Conservation (phyloP, 2,329 filamentous ascomycete species). For the Teratosphaeria epicoccoides region DNA sequence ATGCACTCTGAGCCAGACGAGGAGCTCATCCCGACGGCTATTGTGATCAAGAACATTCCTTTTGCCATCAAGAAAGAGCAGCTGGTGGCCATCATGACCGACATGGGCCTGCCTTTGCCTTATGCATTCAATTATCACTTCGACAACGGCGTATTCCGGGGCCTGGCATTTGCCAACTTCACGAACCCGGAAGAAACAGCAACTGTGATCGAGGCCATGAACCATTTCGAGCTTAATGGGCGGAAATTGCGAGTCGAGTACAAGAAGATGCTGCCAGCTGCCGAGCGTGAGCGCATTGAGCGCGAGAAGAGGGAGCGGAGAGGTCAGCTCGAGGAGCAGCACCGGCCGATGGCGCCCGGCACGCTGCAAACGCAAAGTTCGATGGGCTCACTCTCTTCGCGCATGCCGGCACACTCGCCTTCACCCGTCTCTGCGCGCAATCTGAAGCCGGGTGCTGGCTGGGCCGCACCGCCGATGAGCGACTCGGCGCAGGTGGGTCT, state of each 20-base stretch:
- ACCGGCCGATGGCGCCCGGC: slow-evolving; percentile 56
- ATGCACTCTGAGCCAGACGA: slow-evolving; percentile 52
- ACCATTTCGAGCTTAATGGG: slow-evolving; percentile 90
- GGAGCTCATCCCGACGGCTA: slow-evolving; percentile 93
- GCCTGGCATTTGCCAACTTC: slow-evolving; percentile 95
- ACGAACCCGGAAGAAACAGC: slow-evolving; percentile 90
- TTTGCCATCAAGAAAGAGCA: slow-evolving; percentile 98
- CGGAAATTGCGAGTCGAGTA: slow-evolving; percentile 94
- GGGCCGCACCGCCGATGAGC: slow-evolving; percentile 6
- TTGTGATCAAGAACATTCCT: slow-evolving; percentile 99
- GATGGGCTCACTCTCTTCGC: slow-evolving; percentile 63
- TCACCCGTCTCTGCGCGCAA: slow-evolving; percentile 54
- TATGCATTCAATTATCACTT: slow-evolving; percentile 99
- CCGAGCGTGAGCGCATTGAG: slow-evolving; percentile 90
- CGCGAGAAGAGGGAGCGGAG: slow-evolving; percentile 92
- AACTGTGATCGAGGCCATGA: slow-evolving; percentile 84
- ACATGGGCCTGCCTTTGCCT: slow-evolving; percentile 82
- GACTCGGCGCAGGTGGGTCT: slow-evolving; percentile 17
- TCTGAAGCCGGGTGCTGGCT: slow-evolving; percentile 28
- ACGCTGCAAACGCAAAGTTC: slow-evolving; percentile 77
- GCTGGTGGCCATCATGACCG: slow-evolving; percentile 84
- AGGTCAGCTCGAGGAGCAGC: slow-evolving; percentile 93
- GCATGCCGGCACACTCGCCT: slow-evolving; percentile 49
- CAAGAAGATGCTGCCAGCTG: slow-evolving; percentile 97
- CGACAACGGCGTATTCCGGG: slow-evolving; percentile 82